Evolutionary conservation across 2,329 filamentous ascomycete genomes (phyloP), one percentile per base, ranked within the genome.

Genomic region (Trichoderma pleuroti): DNA sequence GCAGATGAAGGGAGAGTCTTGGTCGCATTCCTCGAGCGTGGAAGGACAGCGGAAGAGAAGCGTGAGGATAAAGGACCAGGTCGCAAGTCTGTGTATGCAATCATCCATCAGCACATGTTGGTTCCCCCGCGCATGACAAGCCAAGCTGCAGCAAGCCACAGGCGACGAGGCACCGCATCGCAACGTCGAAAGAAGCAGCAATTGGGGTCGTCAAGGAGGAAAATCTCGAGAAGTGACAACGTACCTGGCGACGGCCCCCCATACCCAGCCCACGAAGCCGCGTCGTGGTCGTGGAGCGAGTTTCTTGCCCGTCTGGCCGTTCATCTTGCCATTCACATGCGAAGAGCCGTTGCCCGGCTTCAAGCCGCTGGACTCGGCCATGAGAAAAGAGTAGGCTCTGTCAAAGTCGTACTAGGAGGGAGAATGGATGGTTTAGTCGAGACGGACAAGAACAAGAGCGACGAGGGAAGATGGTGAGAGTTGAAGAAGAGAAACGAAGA

Each of bases 11-110:
- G 94, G 92, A 1, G 93, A 92, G 34, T 86, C 82, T 30, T 91
- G 88, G 76, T 88, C 87, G 76, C 96, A 88, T 30, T 88, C 86
- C 32, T 90, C 87, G 72, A 91, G 82, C 10, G 88, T 88, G 4
- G 90, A 84, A 14, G 95, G 95, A 80, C 95, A 99, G 72, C 91
- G 89, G 79, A 99, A 92, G 71, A 95, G 82, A 69, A 96, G 83
- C 28, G 92, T 96, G 72, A 94, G 81, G 74, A 98, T 90, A 42
- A 90, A 87, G 79, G 96, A 97, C 95, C 95, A 99, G 24, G 93
- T 91, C 71, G 91, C 80, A 57, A 98, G 80, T 77, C 95, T 95
- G 73, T 34, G 18, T 11, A 70, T 57, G 14, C 34, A 49, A 49
- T 34, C 46, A 18, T 67, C 62, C 28, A 60, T 66, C 62, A 66